Base-by-base conservation (phyloP, 768 basidiomycete species). In the Paxillus involutus region DNA sequence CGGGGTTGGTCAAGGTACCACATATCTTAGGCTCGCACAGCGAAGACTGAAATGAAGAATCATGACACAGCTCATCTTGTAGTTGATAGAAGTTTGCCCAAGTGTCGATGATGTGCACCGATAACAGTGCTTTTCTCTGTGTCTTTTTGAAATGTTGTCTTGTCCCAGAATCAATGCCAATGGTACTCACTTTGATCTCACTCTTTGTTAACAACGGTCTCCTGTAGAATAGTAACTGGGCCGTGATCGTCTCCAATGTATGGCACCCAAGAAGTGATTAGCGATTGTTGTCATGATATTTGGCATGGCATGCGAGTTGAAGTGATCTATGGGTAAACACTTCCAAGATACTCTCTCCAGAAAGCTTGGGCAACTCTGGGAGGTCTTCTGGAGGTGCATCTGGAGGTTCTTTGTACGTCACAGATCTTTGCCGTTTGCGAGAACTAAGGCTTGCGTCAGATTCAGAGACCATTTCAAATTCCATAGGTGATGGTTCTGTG, bases 311-410 rank as follows among this genome's bases (percentile, higher is more conserved):
- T 60, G 69, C 63, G 66, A 71, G 77, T 47, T 81, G 76, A 47
- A 90, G 74, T 17, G 86, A 86, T 60, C 70, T 77, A 64, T 91
- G 88, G 12, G 86, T 88, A 61, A 80, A 89, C 49, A 88, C 83
- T 59, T 86, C 80, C 49, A 90, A 78, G 59, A 84, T 72, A 36
- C 82, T 71, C 47, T 85, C 81, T 52, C 75, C 77, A 30, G 74
- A 73, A 53, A 81, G 72, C 64, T 73, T 75, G 43, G 82, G 87
- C 56, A 81, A 65, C 21, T 72, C 72, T 47, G 78, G 80, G 48
- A 71, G 62, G 52, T 67, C 68, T 55, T 60, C 65, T 46, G 60
- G 62, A 16, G 56, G 12, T 33, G 33, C 33, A 5, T 48, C 48
- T 13, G 44, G 24, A 12, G 44, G 50, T 9, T 32, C 51, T 21